Evolutionary conservation across 345 rosid species (phyloP).

Genomic region (Sonneratia alba): DNA sequence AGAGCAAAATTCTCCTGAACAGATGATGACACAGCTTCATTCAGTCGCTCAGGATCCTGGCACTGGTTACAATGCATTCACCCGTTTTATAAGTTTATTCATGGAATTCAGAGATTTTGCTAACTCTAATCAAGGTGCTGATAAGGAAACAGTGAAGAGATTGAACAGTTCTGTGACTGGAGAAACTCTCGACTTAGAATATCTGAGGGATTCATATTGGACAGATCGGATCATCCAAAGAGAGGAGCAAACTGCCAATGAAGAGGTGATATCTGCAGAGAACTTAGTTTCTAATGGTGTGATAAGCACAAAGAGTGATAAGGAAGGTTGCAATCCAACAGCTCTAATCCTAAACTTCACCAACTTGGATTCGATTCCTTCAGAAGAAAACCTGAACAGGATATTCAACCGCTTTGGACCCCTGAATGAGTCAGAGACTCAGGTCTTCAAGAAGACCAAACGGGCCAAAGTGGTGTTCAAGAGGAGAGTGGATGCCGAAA

Average conservation of each 20-base stretch:
- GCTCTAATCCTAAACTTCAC: conserved; percentile 75
- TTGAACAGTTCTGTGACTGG: conserved; percentile 7
- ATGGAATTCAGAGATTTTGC: conserved; percentile 30
- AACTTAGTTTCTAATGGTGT: not conserved
- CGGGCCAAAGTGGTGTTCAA: conserved; percentile 88
- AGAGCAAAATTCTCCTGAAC: conserved; percentile 21
- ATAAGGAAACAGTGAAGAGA: conserved; percentile 22
- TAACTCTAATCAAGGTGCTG: conserved; percentile 18
- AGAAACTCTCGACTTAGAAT: conserved; percentile 16
- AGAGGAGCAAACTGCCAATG: not conserved
- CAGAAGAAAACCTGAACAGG: conserved; percentile 59
- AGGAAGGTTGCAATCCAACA: conserved; percentile 56
- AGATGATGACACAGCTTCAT: conserved; percentile 26
- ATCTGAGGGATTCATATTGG: conserved; percentile 23
- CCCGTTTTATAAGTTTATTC: conserved; percentile 26
- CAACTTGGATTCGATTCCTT: conserved; percentile 52
- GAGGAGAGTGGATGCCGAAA: conserved; percentile 66
- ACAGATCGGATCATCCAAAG: conserved; percentile 1
- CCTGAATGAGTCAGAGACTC: conserved; percentile 60
- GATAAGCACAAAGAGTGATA: conserved; percentile 5
- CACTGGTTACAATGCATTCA: conserved; percentile 15
- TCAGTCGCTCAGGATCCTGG: conserved; percentile 29
- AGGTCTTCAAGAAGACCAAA: conserved; percentile 53
- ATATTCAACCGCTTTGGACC: conserved; percentile 84
- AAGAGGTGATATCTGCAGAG: not conserved